Conservation (phyloP, 148 eudicot genomes). For the Pharnaceum exiguum region DNA sequence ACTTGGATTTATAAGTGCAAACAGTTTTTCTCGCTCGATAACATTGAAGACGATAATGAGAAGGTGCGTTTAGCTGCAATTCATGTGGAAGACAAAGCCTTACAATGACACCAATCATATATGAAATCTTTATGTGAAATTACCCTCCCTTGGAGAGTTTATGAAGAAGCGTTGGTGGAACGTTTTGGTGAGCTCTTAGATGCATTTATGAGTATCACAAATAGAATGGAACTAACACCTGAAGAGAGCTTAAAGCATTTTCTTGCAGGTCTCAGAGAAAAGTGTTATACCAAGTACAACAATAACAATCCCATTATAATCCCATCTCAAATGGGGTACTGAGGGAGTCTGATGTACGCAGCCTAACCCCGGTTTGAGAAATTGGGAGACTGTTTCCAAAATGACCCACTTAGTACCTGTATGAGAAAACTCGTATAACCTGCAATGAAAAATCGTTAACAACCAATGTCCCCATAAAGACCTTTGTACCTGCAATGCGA, state of each 20-base stretch:
- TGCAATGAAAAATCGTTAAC: too few species aligned
- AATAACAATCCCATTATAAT: too few species aligned
- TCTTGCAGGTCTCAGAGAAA: background rate
- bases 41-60: background rate
- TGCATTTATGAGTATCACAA: background rate
- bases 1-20: background rate
- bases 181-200: background rate
- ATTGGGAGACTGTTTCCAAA: too few species aligned
- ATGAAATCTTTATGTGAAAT: too few species aligned
- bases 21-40: background rate
- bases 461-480: too few species aligned
- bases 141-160: background rate
- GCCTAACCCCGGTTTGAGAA: too few species aligned
- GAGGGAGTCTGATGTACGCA: too few species aligned
- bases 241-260: background rate
- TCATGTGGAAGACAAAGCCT: background rate
- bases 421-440: too few species aligned
- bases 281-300: too few species aligned
- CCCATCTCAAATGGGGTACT: too few species aligned
- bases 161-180: background rate
- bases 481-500: too few species aligned
- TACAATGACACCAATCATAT: background rate
- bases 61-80: background rate
- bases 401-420: too few species aligned
- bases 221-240: background rate